Base-by-base conservation (phyloP, 2,329 filamentous ascomycete species). In the Phialemonium atrogriseum region DNA sequence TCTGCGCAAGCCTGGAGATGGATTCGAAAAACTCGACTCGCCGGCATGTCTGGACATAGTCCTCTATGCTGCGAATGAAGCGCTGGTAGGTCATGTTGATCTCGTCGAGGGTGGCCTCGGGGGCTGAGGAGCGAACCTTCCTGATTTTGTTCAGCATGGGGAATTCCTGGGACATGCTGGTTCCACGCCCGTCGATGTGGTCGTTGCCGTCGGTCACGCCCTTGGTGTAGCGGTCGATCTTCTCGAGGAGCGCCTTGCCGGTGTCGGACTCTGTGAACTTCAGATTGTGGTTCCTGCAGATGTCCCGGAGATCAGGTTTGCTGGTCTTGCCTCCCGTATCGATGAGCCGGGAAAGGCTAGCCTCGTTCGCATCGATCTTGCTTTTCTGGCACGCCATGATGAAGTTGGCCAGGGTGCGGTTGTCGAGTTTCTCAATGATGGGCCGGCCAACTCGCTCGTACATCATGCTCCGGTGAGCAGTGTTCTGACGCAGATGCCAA, bases 151-250 rank as follows among this genome's bases (percentile, higher is more conserved):
- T 24, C 5, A 21, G 28, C n/a, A 30, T 30, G 3, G 28, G 28
- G 21, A 30, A 24, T 3, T n/a, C 27, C 11, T 18, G 27, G 10
- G 27, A 19, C 10, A 19, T 9, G 6, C 19, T 28, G 11, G 15
- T 9, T 13, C 27, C 28, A 12, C 28, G 19, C 28, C 11, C 19
- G 28, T 30, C 28, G 13, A 30, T 16, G 11, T 19, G 24, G 12
- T 22, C 28, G 14, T 22, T 23, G 7, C 17, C 24, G 9, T 10
- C 12, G 19, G 2, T n/a, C 6, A n/a, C 10, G 19, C 21, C 28
- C 7, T 17, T 10, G 2, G 24, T 4, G 12, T 24, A 18, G 4
- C 12, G 15, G 12, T 19, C 5, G 9, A 30, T 10, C 28, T 30
- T 30, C 7, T 24, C 28, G 3, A 11, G 11, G 7, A 30, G 28